Evolutionary conservation across 371 early-diverging fungal genomes (phyloP).

Genomic region (Mucor mucedo): DNA sequence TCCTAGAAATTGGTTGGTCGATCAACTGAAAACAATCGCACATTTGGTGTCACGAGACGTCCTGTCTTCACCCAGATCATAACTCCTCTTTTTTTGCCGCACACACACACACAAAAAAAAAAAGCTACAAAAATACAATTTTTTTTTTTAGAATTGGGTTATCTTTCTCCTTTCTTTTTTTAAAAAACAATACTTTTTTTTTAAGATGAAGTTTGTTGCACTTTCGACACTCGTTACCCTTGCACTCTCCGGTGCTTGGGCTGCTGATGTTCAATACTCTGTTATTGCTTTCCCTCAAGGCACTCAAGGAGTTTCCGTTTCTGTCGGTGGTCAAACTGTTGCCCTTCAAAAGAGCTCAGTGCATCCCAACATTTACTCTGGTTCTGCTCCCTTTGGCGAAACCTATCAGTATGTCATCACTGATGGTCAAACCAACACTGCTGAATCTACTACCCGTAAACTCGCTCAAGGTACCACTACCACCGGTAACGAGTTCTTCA

Average conservation of each 20-base stretch:
- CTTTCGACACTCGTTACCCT: constrained; percentile 19
- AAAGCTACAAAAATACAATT: background rate
- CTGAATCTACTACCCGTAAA: constrained; percentile 41
- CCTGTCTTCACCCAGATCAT: constrained; percentile 12
- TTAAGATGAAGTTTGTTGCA: constrained; percentile 17
- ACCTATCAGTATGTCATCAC: constrained; percentile 44
- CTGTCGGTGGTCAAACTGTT: constrained; percentile 38
- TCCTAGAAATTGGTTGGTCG: constrained; percentile 10
- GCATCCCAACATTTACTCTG: constrained; percentile 41
- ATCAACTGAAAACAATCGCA: background rate
- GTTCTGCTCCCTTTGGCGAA: constrained; percentile 42
- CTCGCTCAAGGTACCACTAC: constrained; percentile 38
- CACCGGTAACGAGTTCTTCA: constrained; percentile 63
- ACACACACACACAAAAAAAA: constrained; percentile 6
- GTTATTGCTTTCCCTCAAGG: constrained; percentile 48
- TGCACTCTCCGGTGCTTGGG: constrained; percentile 17
- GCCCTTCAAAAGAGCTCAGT: constrained; percentile 30
- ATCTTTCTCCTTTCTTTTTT: constrained; percentile 4
- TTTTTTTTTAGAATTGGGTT: constrained; percentile 2
- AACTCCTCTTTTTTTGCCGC: constrained; percentile 5
- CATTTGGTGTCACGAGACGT: constrained; percentile 19
- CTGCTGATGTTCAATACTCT: constrained; percentile 45
- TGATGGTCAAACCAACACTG: constrained; percentile 18
- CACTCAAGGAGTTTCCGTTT: constrained; percentile 37
- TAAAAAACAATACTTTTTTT: constrained; percentile 1